Evolutionary conservation across 106 monocot species (phyloP).

Genomic region (Amphibolis antarctica): DNA sequence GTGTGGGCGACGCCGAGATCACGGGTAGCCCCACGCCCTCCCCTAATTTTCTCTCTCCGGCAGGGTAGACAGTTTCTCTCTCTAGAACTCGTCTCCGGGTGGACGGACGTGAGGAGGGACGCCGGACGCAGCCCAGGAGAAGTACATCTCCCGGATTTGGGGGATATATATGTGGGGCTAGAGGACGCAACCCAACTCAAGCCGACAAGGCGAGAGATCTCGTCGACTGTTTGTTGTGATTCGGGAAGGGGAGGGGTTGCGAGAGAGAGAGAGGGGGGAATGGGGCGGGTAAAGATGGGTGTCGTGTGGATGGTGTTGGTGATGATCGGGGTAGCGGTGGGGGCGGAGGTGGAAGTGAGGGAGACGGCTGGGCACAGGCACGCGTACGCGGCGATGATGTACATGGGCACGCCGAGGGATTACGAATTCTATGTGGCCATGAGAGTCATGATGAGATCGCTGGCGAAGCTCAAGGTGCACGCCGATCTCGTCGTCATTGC

Average conservation of each 20-base stretch:
- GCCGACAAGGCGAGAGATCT: neutral
- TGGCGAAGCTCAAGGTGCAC: constrained; percentile 43
- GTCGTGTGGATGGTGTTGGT: neutral
- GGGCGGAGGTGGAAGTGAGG: constrained; percentile 5
- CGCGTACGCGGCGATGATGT: constrained; percentile 98
- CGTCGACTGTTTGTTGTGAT: neutral
- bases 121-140: neutral
- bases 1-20: neutral
- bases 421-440: constrained; percentile 96
- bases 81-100: neutral
- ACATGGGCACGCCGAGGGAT: constrained; percentile 98
- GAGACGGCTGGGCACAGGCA: constrained; percentile 14
- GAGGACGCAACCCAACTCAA: no score
- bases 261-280: neutral
- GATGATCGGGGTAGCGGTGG: constrained; percentile 5
- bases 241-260: neutral
- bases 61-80: neutral
- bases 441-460: constrained; percentile 91
- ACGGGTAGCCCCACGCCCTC: neutral
- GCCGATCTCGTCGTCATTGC: constrained; percentile 98
- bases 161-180: no score
- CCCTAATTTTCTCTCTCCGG: neutral
- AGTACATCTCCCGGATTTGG: neutral
- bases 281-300: constrained; percentile 1
- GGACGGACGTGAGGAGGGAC: neutral